Evolutionary conservation across 441 rosid genomes (phyloP), one percentile per base, ranked within the genome.

Genomic region (Croton laevigatus): DNA sequence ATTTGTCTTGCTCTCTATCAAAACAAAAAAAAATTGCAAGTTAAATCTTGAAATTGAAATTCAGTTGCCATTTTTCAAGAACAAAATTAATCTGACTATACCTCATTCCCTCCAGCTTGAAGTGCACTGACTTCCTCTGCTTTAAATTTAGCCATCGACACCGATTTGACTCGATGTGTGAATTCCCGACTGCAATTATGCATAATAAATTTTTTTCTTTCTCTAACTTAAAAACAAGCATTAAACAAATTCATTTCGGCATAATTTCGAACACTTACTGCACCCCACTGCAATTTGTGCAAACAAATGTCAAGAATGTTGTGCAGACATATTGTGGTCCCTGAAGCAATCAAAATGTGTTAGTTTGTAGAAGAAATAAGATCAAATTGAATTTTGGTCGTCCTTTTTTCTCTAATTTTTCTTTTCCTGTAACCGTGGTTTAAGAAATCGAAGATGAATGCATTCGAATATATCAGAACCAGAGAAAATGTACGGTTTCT

Each of bases 271-370:
- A 58, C 14, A 80, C 93, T 83, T 58, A 92, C 98, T 95, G 99
- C 53, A 89, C 80, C 73, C 96, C 97, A n/a, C 97, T 85, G 71
- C 98, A 92, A 66, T 81, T 91, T 45, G 84, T 88, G 87, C 99
- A 95, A 65, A 92, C 85, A 80, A 95, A 95, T 63, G 97, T 88
- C 73, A 74, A 83, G 82, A 94, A 94, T 17, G 94, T 94, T 69
- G 93, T 86, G 81, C 99, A 94, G 37, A 91, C 96, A 73, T 92
- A 92, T 72, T 94, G 99, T 2, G 99, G 98, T 62, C 98, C 99
- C 98, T 94, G 86, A 45, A 59, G 68, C 48, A 48, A 74, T 44
- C 8, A 48, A 49, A 72, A 48, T 6, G 45, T 53, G 27, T 59
- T 14, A 49, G 17, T 37, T 23, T 40, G 27, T 42, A 22, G 49